A percentile compares a stretch with the other conserved stretches of the same genome.
phyloP scores from a whole-genome alignment of 495 filamentous ascomycete species.

The Hypoxylon subgilvum region DNA sequence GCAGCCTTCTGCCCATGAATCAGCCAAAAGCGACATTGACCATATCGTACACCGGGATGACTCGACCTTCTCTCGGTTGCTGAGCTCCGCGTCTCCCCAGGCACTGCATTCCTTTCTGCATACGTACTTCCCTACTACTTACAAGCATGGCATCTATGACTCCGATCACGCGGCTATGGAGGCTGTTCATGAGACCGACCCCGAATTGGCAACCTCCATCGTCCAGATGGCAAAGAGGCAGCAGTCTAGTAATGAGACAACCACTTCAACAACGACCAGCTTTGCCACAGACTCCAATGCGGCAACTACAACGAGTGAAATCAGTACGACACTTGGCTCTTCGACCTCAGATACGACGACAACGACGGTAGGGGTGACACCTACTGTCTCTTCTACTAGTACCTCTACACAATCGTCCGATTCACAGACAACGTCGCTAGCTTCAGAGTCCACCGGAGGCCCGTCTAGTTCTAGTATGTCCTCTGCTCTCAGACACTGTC shows the following conservation, averaged over 20 bases:
- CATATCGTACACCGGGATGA: constrained; percentile 24
- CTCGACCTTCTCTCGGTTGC: constrained; percentile 42
- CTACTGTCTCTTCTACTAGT: constrained; percentile 14
- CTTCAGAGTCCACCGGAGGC: constrained; percentile 20
- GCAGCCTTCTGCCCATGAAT: constrained; percentile 11
- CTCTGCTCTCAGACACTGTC: constrained; percentile 2
- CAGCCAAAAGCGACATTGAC: constrained; percentile 11
- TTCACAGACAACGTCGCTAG: constrained; percentile 19
- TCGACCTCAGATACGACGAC: constrained; percentile 23
- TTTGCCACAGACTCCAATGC: constrained; percentile 19
- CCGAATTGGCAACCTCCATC: constrained; percentile 43
- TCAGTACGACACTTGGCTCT: constrained; percentile 10
- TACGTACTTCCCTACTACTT: constrained; percentile 46
- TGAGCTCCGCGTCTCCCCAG: constrained; percentile 46
- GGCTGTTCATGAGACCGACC: constrained; percentile 39
- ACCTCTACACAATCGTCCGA: constrained; percentile 4
- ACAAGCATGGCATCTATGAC: constrained; percentile 45
- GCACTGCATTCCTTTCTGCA: constrained; percentile 49
- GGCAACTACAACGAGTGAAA: constrained; percentile 24
- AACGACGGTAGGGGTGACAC: constrained; percentile 6
- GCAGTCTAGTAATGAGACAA: constrained; percentile 35
- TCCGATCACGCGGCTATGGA: constrained; percentile 46
- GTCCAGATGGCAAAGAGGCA: constrained; percentile 50
- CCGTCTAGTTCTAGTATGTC: constrained; percentile 33
- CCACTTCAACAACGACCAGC: background rate